Evolutionary conservation across 2,329 filamentous ascomycete genomes (phyloP).

Genomic region (Reticulascus tulasneorum): DNA sequence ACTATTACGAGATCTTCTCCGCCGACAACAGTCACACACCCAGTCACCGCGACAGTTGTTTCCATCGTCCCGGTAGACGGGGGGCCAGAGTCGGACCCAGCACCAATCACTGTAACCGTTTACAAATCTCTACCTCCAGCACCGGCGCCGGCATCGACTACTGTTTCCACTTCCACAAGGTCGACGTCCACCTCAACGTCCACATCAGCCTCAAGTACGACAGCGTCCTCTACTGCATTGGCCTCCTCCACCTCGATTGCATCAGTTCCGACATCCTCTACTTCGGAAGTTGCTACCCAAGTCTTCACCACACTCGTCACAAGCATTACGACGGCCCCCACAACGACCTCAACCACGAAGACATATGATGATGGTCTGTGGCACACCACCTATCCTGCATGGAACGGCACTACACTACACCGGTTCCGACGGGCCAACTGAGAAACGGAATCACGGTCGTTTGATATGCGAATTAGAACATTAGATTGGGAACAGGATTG

Average conservation of each 20-base stretch:
- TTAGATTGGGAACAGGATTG: not conserved
- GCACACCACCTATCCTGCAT: constrained; percentile 41
- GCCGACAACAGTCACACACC: constrained; percentile 22
- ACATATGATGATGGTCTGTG: constrained; percentile 39
- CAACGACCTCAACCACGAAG: constrained; percentile 17
- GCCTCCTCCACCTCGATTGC: too few species aligned
- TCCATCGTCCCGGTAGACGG: constrained; percentile 23
- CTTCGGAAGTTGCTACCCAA: not conserved
- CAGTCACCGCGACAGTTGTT: constrained; percentile 23
- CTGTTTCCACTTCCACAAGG: constrained; percentile 7
- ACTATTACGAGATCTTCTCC: constrained; percentile 21
- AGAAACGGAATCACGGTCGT: not conserved
- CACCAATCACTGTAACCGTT: constrained; percentile 8
- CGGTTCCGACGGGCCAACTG: constrained; percentile 6
- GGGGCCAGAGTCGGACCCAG: constrained; percentile 8
- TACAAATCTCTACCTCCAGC: not conserved
- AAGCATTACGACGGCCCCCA: constrained; percentile 10
- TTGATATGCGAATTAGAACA: not conserved
- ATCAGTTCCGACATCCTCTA: not conserved
- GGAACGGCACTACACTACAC: constrained; percentile 33
- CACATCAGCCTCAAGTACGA: constrained; percentile 1
- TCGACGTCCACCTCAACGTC: constrained; percentile 7
- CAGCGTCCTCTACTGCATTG: too few species aligned
- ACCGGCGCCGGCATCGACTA: constrained; percentile 3
- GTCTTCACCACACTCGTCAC: constrained; percentile 14